phyloP scores from a whole-genome alignment of 495 filamentous ascomycete species.

The Hypomontagnella submonticulosa region DNA sequence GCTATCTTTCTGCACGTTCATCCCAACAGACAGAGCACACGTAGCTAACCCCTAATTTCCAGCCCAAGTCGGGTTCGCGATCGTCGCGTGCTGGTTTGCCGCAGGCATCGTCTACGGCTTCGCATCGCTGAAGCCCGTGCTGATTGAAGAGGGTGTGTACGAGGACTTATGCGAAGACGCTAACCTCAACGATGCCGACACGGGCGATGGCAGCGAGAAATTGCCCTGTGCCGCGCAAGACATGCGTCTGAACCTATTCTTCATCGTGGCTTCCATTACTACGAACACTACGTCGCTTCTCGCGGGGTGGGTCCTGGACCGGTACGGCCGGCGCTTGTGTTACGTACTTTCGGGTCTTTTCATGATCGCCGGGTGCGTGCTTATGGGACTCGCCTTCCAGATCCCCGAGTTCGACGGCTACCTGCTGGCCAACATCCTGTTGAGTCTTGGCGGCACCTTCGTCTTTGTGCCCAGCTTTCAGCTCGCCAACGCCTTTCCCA shows the following conservation, averaged over 20 bases:
- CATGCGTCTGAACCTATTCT: slow-evolving; percentile 75
- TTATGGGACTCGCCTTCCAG: slow-evolving; percentile 68
- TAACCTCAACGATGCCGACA: slow-evolving; percentile 50
- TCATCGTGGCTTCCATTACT: slow-evolving; percentile 73
- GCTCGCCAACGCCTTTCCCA: slow-evolving; percentile 76
- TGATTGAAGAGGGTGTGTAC: slow-evolving; percentile 75
- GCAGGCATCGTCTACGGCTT: slow-evolving; percentile 80
- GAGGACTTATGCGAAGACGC: slow-evolving; percentile 63
- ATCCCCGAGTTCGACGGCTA: slow-evolving; percentile 69
- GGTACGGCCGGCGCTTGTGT: slow-evolving; percentile 71
- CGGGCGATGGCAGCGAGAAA: slow-evolving; percentile 46
- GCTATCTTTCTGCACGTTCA: too few relatives aligned
- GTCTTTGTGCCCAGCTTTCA: slow-evolving; percentile 78
- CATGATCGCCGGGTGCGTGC: slow-evolving; percentile 65
- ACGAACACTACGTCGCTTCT: slow-evolving; percentile 75
- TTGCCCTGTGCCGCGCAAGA: slow-evolving; percentile 73
- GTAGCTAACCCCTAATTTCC: background rate
- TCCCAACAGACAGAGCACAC: background rate
- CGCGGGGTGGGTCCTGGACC: slow-evolving; percentile 74
- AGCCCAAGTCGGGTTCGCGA: slow-evolving; percentile 69
- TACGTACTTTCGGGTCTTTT: slow-evolving; percentile 65
- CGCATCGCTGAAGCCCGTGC: slow-evolving; percentile 76
- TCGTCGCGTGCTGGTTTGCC: slow-evolving; percentile 71
- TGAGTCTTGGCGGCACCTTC: slow-evolving; percentile 74
- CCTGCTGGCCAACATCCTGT: slow-evolving; percentile 70